Base-by-base conservation (phyloP, 768 basidiomycete genomes). In the Tremella mesenterica region DNA sequence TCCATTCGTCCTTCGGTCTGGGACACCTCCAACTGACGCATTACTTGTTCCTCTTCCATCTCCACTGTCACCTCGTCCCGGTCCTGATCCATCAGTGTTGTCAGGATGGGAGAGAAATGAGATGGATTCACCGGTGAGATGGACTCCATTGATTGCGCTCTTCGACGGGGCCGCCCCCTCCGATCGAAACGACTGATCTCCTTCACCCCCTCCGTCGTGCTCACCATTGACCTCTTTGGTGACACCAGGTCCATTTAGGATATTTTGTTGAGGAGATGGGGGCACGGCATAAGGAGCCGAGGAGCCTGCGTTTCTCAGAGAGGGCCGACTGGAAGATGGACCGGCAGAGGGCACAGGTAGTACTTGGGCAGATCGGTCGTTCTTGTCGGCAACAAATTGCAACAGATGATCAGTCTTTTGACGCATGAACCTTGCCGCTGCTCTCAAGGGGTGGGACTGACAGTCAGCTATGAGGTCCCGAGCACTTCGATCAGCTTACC, bases 381-480 rank as follows among this genome's bases (percentile, higher is more conserved):
- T 85, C 63, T 83, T 81, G 73, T 97, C 95, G 1, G 86, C 87
- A 60, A 97, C 85, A 65, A 92, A 84, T 64, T 82, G 82, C 18
- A 97, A 81, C 23, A 96, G 81, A 59, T 83, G 81, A 52, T 92
- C 85, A 0, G 91, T 85, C 73, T 93, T 92, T 55, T 78, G 77
- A 64, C 85, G 82, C 60, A 99, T 81, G 31, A 87, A 84, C 48
- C 80, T 79, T 2, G 87, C 91, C 56, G 85, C 85, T 50, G 79
- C 80, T 39, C 90, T 83, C 39, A 99, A 80, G 1, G 88, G 93
- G 69, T 99, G 93, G 52, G 82, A 81, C 90, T 95, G 72, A 33
- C 9, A 13, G 30, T 56, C 20, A 52, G 45, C 38, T 39, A 13
- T 27, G 29, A 39, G 18, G 9, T 30, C 50, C 31, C 4, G 14